Conservation (phyloP, 2,329 filamentous ascomycete genomes). For the Hypoxylon sp. region DNA sequence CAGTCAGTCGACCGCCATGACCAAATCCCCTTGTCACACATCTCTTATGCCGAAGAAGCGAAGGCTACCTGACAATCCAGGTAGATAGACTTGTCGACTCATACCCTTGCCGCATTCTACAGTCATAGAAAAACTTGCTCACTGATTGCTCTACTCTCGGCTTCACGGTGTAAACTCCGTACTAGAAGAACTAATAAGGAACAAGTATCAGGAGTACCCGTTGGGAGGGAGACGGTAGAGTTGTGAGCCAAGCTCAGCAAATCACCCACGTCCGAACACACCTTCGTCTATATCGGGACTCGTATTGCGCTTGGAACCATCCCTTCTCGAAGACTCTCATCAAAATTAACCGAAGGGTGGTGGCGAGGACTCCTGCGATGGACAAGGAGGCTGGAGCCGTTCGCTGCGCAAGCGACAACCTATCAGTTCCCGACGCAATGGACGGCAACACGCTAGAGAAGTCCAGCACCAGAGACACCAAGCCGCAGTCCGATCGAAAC, state of each 20-base stretch:
- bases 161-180: background rate
- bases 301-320: background rate
- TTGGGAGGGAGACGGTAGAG: background rate
- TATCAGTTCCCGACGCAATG: background rate
- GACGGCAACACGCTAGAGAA: conserved; percentile 10
- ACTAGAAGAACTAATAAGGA: background rate
- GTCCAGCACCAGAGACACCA: background rate
- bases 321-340: background rate
- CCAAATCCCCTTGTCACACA: background rate
- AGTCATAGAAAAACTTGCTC: background rate
- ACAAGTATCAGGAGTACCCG: background rate
- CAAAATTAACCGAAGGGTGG: background rate
- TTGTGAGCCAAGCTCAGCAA: background rate
- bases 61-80: conserved; percentile 2
- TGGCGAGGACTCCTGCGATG: conserved; percentile 3
- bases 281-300: background rate
- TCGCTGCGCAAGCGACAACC: background rate
- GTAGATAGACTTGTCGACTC: background rate
- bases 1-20: background rate
- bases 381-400: conserved; percentile 15
- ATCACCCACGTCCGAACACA: background rate
- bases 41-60: conserved; percentile 12
- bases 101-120: background rate
- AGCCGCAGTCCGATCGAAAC: conserved; percentile 4
- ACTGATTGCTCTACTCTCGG: background rate